Base-by-base conservation (phyloP, 2,329 filamentous ascomycete genomes). In the Amphichorda felina region DNA sequence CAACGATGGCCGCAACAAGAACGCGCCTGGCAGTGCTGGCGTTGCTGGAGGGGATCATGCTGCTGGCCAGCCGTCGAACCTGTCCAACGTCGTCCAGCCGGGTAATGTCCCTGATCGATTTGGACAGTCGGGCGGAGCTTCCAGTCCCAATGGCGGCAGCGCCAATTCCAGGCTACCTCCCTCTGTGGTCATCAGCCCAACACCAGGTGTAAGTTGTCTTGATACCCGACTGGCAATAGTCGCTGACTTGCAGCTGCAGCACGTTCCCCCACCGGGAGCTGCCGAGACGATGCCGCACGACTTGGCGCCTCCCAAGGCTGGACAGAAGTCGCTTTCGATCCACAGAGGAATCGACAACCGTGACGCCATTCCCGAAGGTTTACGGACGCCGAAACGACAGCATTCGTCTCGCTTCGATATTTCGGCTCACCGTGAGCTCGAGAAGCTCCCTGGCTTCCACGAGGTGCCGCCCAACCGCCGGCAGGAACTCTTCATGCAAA, bases 241-340 rank as follows among this genome's bases (percentile, higher is more conserved):
- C n/a, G 21, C 21, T 24, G 21, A 24, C 21, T 6, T 24, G 6
- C 6, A 24, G 6, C 10, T 10, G 21, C 26, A 60, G 87, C 91
- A 98, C 63, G 68, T 91, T 30, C 88, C 91, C 34, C 87, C 87
- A 42, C 91, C 91, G 33, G 91, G 91, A 46, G 82, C 88, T 39
- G 82, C 88, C 44, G 91, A 98, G 64, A 95, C 89, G 5, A 96
- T 98, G 89, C 91, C 91, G 35, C 86, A 93, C 52, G 91, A 98
- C 55, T 78, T 98, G 40, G 86, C 87, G 21, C 91, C 91, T 36
- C 91, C 91, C 14, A 94, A 95, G 61, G 80, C 84, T 30, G 86
- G 86, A 37, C 75, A 82, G 52, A 96, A 96, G 67, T 91, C 86
- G 6, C 31, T 40, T 15, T 76, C 93, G 50, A 73, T 95, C 41